These are phyloP conservation scores for Thraustotheca clavata DNA, from an alignment of 352 stramenopile genomes.

Conservation along the genomic window DNA sequence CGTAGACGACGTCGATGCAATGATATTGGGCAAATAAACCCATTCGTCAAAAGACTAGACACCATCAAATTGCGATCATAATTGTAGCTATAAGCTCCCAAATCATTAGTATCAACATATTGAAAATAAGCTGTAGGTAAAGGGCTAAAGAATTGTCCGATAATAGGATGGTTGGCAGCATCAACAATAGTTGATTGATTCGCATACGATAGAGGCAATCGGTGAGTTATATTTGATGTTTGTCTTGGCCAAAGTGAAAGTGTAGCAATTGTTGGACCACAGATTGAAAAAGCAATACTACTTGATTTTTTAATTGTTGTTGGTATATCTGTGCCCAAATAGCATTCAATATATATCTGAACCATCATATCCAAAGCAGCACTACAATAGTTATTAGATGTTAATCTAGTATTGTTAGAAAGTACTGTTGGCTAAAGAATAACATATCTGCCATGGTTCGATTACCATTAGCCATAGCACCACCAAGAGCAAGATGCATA, in stretches of 20 bases:
- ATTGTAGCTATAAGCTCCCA: slow-evolving; percentile 13
- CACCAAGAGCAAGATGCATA: slow-evolving; percentile 10
- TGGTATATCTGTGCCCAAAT: not conserved
- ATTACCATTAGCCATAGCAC: not conserved
- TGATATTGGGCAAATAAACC: not conserved
- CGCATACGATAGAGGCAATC: not conserved
- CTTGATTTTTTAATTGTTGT: not conserved
- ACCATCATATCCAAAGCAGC: slow-evolving; percentile 12
- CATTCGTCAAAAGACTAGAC: not conserved
- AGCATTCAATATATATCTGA: slow-evolving; percentile 19
- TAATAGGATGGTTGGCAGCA: not conserved
- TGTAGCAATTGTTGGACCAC: not conserved
- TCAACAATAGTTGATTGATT: not conserved
- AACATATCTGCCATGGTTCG: slow-evolving; percentile 11
- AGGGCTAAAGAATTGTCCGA: slow-evolving; percentile 5
- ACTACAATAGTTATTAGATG: not conserved
- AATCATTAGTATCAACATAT: slow-evolving; percentile 7
- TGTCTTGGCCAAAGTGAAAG: not conserved
- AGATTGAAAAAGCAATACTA: not conserved
- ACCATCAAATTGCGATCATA: slow-evolving; percentile 9
- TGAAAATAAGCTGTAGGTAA: not conserved
- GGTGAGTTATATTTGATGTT: not conserved
- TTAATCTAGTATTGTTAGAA: not conserved
- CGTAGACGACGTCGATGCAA: not conserved
- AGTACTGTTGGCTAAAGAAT: slow-evolving; percentile 12